Evolutionary conservation across 169 alveolate genomes (phyloP).

Genomic region (Fabrea salina): DNA sequence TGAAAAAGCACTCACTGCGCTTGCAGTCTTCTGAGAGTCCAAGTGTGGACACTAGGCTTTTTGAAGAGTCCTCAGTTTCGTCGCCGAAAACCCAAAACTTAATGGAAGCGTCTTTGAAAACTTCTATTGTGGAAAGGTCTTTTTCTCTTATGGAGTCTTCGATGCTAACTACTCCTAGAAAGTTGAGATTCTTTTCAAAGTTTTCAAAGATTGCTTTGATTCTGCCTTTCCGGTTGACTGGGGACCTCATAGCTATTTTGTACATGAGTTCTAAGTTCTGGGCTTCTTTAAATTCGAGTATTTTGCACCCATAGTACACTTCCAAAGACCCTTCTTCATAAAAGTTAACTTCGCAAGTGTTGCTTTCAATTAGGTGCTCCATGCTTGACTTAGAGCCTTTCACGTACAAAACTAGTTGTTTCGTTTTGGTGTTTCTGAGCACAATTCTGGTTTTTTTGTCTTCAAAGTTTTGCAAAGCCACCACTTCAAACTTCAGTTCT

Average conservation of each 20-base stretch:
- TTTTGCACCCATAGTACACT: neutral
- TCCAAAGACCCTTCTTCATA: neutral
- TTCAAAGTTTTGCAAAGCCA: too few species aligned
- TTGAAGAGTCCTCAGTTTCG: neutral
- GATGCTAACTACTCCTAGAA: neutral
- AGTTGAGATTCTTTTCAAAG: neutral
- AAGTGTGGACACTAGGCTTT: too few species aligned
- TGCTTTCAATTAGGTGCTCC: neutral
- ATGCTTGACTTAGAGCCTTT: neutral
- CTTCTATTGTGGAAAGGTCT: neutral
- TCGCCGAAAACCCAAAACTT: neutral
- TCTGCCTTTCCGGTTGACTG: neutral
- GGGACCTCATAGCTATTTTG: neutral
- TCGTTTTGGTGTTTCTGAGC: too few species aligned
- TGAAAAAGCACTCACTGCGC: too few species aligned
- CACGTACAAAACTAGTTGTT: neutral
- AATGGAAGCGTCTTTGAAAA: neutral
- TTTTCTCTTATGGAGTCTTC: neutral
- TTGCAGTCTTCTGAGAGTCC: too few species aligned
- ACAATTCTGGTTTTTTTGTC: too few species aligned
- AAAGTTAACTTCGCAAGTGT: neutral
- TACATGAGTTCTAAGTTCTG: neutral
- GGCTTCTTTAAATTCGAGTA: neutral
- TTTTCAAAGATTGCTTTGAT: neutral
- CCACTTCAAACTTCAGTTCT: too few species aligned